Base-by-base conservation (phyloP, 257 asterid species). In the Capsicum baccatum region DNA sequence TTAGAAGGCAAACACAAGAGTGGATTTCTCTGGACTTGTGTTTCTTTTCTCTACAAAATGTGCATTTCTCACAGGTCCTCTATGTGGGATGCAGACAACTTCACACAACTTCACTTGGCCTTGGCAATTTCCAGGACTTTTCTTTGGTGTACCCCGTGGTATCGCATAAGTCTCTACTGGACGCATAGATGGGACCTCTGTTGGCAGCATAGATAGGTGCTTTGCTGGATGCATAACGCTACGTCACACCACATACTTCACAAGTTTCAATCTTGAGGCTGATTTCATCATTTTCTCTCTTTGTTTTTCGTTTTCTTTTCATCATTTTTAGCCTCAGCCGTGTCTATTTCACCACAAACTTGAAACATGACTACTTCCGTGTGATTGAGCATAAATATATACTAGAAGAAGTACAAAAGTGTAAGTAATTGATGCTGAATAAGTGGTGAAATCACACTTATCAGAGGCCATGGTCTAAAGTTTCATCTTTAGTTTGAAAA, bases 401-500 rank as follows among this genome's bases (percentile, higher is more conserved):
- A 3, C 6, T 60, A 60, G 9, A 59, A 60, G 67, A n/a, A 19
- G 6, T 3, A 19, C 67, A 60, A 60, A 60, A 63, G 16, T 0
- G 0, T 21, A 21, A 63, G 70, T 21, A 63, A 21, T 63, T 63
- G 70, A 63, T 0, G 37, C 69, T 62, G 69, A 21, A 21, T 62
- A 21, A 62, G 69, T 21, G 42, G 4, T 63, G 10, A 63, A 63
- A 10, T 60, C 67, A 60, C 67, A 60, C 67, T n/a, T n/a, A 60
- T 19, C 67, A 1, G 16, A 63, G 70, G 19, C 39, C 13, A 63
- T 59, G 19, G 19, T 42, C 79, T 71, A 44, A 10, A 71, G 79
- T 59, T 42, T 44, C 70, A 80, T 57, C 71, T 19, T 13, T 48
- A 60, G 57, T 80, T 80, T 26, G 84, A 82, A 33, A 54, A 58